Percentiles rank a stretch among this genome's conserved stretches.
Conservation (phyloP, 1,139 yeast species). For the Sugiyamaella grinbergsii region DNA sequence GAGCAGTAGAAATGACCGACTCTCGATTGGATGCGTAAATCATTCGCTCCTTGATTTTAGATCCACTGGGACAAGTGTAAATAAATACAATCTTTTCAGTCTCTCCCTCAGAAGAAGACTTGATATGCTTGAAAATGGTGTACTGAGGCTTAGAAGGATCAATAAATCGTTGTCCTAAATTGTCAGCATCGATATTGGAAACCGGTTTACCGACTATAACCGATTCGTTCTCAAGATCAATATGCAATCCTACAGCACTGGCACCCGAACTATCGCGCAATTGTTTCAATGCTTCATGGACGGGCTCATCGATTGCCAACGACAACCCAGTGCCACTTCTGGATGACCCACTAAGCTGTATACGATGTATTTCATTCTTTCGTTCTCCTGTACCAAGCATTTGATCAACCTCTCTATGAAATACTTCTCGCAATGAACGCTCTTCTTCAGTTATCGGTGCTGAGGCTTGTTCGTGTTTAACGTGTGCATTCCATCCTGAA, state of each 20-base stretch:
- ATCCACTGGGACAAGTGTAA: slow-evolving; percentile 87
- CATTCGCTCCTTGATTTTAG: slow-evolving; percentile 91
- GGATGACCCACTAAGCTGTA: slow-evolving; percentile 25
- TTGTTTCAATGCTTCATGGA: slow-evolving; percentile 26
- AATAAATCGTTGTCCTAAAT: slow-evolving; percentile 41
- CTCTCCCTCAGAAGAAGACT: slow-evolving; percentile 16
- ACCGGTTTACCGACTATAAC: slow-evolving; percentile 35
- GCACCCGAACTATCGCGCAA: slow-evolving; percentile 19
- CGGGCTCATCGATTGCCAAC: slow-evolving; percentile 32
- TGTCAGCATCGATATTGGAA: slow-evolving; percentile 20
- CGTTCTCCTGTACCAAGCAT: slow-evolving; percentile 39
- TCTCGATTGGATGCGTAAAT: slow-evolving; percentile 82
- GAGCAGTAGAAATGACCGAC: slow-evolving; percentile 59
- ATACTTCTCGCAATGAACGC: slow-evolving; percentile 48
- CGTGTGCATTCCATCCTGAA: slow-evolving; percentile 51
- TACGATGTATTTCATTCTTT: slow-evolving; percentile 33
- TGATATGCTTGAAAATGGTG: slow-evolving; percentile 53
- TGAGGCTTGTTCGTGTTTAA: slow-evolving; percentile 43
- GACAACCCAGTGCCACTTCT: slow-evolving; percentile 27
- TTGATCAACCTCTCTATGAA: slow-evolving; percentile 39
- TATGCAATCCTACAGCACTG: slow-evolving; percentile 33
- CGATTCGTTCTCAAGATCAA: slow-evolving; percentile 45
- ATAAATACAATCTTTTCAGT: slow-evolving; percentile 54
- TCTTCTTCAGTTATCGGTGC: slow-evolving; percentile 67
- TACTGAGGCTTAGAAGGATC: slow-evolving; percentile 56